Conservation (phyloP, 2,329 filamentous ascomycete species). For the Pyricularia sp. region DNA sequence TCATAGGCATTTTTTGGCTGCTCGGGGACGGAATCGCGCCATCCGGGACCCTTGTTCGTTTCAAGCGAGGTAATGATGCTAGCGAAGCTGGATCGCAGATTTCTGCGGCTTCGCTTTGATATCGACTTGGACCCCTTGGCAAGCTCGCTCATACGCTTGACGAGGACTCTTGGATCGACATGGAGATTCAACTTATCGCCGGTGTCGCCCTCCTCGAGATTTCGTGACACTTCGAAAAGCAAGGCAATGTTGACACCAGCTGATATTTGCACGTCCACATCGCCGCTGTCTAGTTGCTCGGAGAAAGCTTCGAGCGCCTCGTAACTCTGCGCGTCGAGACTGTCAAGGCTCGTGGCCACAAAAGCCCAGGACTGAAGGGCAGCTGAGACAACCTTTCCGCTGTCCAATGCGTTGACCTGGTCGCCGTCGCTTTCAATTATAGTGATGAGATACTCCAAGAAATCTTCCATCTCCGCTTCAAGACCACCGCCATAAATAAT, state of each 20-base stretch:
- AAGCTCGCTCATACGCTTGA: constrained; percentile 37
- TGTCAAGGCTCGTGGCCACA: constrained; percentile 67
- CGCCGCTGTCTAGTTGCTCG: constrained; percentile 72
- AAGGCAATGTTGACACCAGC: constrained; percentile 75
- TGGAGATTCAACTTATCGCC: constrained; percentile 39
- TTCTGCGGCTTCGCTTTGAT: constrained; percentile 37
- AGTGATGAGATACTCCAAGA: constrained; percentile 67
- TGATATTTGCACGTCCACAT: constrained; percentile 64
- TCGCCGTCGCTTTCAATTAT: constrained; percentile 74
- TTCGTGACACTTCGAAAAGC: constrained; percentile 62
- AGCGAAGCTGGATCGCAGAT: constrained; percentile 36
- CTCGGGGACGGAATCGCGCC: constrained; percentile 36
- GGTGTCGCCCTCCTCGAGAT: constrained; percentile 34
- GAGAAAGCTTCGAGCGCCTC: constrained; percentile 70
- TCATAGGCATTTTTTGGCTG: constrained; percentile 29
- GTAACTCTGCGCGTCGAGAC: constrained; percentile 60
- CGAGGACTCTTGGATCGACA: constrained; percentile 39
- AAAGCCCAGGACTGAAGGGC: constrained; percentile 74
- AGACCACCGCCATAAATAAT: constrained; percentile 69
- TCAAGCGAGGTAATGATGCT: constrained; percentile 47
- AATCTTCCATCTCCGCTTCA: constrained; percentile 56
- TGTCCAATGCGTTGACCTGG: constrained; percentile 61
- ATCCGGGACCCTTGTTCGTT: constrained; percentile 42
- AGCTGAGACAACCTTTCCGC: constrained; percentile 59
- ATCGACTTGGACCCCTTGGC: constrained; percentile 38